Conservation (phyloP, 352 stramenopile species). For the Pythium phragmiticola region DNA sequence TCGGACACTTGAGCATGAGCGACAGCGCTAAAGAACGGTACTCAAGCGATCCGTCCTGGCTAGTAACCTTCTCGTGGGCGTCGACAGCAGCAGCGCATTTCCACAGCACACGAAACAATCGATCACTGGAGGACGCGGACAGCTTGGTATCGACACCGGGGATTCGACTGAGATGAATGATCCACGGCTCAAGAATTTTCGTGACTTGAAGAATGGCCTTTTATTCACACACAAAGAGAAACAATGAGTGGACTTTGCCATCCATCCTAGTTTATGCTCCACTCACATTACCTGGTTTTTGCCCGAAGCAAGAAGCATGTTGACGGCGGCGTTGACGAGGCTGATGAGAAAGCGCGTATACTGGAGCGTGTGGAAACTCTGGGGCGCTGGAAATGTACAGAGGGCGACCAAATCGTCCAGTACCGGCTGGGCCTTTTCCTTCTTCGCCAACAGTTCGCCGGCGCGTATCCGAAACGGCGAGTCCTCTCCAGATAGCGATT, state of each 20-base stretch:
- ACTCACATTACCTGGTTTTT: constrained; percentile 13
- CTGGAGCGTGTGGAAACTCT: constrained; percentile 37
- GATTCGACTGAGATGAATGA: constrained; percentile 42
- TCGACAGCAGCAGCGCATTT: constrained; percentile 49
- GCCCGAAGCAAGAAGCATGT: constrained; percentile 14
- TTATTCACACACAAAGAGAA: background rate
- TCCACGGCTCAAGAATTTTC: constrained; percentile 37
- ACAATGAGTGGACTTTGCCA: background rate
- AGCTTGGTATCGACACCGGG: constrained; percentile 52
- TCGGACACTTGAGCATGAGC: constrained; percentile 70
- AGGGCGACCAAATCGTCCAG: constrained; percentile 24
- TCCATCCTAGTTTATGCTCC: background rate
- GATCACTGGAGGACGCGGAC: constrained; percentile 56
- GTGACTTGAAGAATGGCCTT: constrained; percentile 14
- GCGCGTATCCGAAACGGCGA: constrained; percentile 9
- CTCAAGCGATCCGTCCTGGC: constrained; percentile 31
- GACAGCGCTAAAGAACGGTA: constrained; percentile 49
- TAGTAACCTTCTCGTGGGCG: constrained; percentile 12
- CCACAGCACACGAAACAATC: constrained; percentile 69
- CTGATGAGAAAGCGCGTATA: constrained; percentile 51
- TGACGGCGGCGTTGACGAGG: constrained; percentile 19
- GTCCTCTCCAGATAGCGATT: background rate
- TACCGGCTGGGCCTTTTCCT: background rate
- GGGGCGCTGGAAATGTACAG: constrained; percentile 44
- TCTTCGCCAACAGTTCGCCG: background rate